Percentiles rank a stretch among this genome's conserved stretches.
Evolutionary conservation across 2,329 filamentous ascomycete species (phyloP).

Genomic region (Hypoxylon sp.): DNA sequence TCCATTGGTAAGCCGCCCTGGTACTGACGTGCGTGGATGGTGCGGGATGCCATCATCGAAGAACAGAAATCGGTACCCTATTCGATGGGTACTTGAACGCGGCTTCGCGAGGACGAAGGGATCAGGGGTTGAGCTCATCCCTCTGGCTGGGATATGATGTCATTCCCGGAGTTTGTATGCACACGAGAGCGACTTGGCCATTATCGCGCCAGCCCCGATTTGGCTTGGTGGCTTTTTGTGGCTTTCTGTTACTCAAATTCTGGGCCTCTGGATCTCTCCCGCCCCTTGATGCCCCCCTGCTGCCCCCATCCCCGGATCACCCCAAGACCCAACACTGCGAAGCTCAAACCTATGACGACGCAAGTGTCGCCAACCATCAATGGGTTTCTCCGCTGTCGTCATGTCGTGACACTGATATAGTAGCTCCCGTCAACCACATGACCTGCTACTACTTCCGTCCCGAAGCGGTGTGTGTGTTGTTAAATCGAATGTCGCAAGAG

Average conservation of each 20-base stretch:
- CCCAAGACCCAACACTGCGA: not conserved
- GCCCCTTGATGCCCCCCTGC: no score
- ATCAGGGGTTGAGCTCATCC: constrained; percentile 26
- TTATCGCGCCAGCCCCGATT: constrained; percentile 24
- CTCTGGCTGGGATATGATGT: constrained; percentile 35
- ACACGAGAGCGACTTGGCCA: not conserved
- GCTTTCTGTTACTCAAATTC: constrained; percentile 1
- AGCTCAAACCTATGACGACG: constrained; percentile 33
- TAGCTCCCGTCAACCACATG: constrained; percentile 14
- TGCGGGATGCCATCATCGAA: constrained; percentile 43
- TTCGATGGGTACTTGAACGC: not conserved
- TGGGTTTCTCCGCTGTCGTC: constrained; percentile 11
- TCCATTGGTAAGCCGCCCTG: not conserved
- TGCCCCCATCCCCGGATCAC: not conserved
- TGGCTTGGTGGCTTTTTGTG: constrained; percentile 21
- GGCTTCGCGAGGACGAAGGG: constrained; percentile 19
- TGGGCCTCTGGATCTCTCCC: not conserved
- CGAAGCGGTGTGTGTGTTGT: constrained; percentile 8
- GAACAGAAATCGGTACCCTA: constrained; percentile 8
- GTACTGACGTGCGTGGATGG: constrained; percentile 25
- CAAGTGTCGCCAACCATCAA: constrained; percentile 10
- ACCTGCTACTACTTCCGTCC: constrained; percentile 6
- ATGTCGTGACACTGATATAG: constrained; percentile 22
- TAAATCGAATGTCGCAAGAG: constrained; percentile 22
- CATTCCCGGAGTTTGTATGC: constrained; percentile 21